A percentile compares a stretch with the other conserved stretches of the same genome.
Conservation (phyloP, 768 basidiomycete genomes). For the Hirschioporus abietinus region DNA sequence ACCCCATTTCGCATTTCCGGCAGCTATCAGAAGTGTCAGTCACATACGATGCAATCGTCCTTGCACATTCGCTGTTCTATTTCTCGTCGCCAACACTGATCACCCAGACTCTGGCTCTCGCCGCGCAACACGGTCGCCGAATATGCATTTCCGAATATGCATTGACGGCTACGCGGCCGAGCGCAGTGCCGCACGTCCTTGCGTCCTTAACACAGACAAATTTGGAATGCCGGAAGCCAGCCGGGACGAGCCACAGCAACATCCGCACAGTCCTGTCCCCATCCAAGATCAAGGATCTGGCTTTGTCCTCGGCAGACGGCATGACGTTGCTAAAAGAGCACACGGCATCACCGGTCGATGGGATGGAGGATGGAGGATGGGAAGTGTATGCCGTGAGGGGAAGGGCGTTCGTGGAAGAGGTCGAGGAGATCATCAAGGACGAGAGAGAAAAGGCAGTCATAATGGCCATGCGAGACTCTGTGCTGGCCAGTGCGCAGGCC, state of each 20-base stretch:
- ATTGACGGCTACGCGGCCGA: constrained; percentile 20
- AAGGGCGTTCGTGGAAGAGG: constrained; percentile 19
- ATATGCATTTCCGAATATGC: constrained; percentile 32
- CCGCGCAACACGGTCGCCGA: constrained; percentile 17
- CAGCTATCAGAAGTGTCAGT: constrained; percentile 6
- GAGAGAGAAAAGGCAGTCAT: constrained; percentile 29
- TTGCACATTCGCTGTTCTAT: constrained; percentile 35
- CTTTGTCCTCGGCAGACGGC: constrained; percentile 19
- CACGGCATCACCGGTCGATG: constrained; percentile 18
- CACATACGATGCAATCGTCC: constrained; percentile 28
- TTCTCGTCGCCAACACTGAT: constrained; percentile 30
- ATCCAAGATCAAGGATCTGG: constrained; percentile 22
- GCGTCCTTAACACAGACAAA: constrained; percentile 32
- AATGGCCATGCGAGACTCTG: constrained; percentile 27
- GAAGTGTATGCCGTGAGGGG: constrained; percentile 24
- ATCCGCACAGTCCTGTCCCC: constrained; percentile 34
- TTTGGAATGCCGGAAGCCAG: constrained; percentile 27
- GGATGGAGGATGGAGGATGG: constrained; percentile 31
- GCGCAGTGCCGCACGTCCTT: constrained; percentile 27
- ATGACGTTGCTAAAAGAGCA: constrained; percentile 18
- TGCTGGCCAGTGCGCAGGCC: constrained; percentile 11
- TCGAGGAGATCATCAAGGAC: constrained; percentile 22
- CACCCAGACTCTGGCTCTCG: constrained; percentile 24
- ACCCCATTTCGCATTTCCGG: constrained; percentile 25
- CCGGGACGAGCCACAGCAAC: constrained; percentile 20